Evolutionary conservation across 805 yeast genomes (phyloP), one percentile per base, ranked within the genome.

Genomic region (Ascoidea rubescens): DNA sequence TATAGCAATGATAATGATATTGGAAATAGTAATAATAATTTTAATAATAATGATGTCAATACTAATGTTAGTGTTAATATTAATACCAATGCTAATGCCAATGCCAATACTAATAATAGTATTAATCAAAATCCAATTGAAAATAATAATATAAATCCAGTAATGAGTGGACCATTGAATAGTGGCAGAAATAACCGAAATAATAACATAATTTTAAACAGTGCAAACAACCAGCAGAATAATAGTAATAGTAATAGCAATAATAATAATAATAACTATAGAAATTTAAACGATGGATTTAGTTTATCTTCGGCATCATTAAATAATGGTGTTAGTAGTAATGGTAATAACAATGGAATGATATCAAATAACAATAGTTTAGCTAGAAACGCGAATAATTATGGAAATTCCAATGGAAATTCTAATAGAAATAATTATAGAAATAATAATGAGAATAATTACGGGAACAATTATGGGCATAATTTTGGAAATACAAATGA

Each of bases 341-440:
- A 53, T 43, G 55, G 49, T 17, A 54, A 51, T 46, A 55, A 51
- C 33, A 47, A 54, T 33, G 57, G 55, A 8, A 47, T 55, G 16
- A 53, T 51, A 33, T 56, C 56, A 2, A 55, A 53, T 43, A 56
- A 52, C 10, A 52, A 55, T 43, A 47, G 53, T 32, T 55, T 48
- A 7, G 52, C 52, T 21, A 52, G 52, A 16, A 52, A 51, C 2
- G 14, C 5, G 8, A 48, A 14, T 14, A 14, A 14, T 43, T 16
- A 14, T n/a, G 45, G 2, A 43, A 14, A 3, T 3, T 16, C 45
- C 3, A 16, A 14, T 14, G 45, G 28, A 31, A 5, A n/a, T 33
- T 45, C 47, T 21, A 5, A 48, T 10, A 51, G 46, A 5, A 51
- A 48, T 33, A 30, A 32, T 37, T 31, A 50, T 46, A 31, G 8